phyloP scores from a whole-genome alignment of 1,284 basidiomycete genomes.

The Trametes polyzona region DNA sequence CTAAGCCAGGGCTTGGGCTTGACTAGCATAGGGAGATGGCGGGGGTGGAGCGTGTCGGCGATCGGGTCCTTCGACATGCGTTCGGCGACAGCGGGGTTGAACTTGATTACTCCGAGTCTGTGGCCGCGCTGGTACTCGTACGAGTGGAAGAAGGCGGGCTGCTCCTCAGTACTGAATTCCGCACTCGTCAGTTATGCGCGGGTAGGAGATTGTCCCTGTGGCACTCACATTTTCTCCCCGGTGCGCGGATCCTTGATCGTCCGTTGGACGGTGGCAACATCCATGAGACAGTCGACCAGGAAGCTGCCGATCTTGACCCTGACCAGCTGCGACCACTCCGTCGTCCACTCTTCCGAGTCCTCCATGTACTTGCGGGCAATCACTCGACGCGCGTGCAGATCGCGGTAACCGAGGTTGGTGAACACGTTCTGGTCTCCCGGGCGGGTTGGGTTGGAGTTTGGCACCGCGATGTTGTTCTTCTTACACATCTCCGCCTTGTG shows the following conservation, averaged over 20 bases:
- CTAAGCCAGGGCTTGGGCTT: slow-evolving; percentile 88
- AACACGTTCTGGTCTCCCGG: slow-evolving; percentile 54
- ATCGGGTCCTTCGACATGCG: slow-evolving; percentile 81
- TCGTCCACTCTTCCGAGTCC: slow-evolving; percentile 71
- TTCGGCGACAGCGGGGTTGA: slow-evolving; percentile 84
- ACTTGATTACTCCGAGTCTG: slow-evolving; percentile 88
- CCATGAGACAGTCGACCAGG: slow-evolving; percentile 84
- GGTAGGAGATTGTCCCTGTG: not conserved
- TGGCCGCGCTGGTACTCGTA: slow-evolving; percentile 95
- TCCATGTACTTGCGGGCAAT: slow-evolving; percentile 68
- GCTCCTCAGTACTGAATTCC: slow-evolving; percentile 69
- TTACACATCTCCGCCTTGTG: slow-evolving; percentile 85
- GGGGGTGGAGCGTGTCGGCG: slow-evolving; percentile 84
- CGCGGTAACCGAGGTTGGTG: slow-evolving; percentile 57
- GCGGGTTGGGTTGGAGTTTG: slow-evolving; percentile 38
- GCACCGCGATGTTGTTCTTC: slow-evolving; percentile 54
- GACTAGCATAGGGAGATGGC: slow-evolving; percentile 95
- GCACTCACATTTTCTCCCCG: slow-evolving; percentile 58
- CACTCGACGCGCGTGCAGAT: slow-evolving; percentile 61
- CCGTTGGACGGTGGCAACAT: slow-evolving; percentile 80
- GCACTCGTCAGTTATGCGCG: slow-evolving; percentile 1
- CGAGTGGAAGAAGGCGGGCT: slow-evolving; percentile 91
- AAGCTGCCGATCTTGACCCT: slow-evolving; percentile 85
- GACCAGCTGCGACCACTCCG: slow-evolving; percentile 81
- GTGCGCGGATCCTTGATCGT: slow-evolving; percentile 59